Percentiles rank a stretch among this genome's conserved stretches.
Conservation (phyloP, 345 rosid species). For the Sisymbrium irio region DNA sequence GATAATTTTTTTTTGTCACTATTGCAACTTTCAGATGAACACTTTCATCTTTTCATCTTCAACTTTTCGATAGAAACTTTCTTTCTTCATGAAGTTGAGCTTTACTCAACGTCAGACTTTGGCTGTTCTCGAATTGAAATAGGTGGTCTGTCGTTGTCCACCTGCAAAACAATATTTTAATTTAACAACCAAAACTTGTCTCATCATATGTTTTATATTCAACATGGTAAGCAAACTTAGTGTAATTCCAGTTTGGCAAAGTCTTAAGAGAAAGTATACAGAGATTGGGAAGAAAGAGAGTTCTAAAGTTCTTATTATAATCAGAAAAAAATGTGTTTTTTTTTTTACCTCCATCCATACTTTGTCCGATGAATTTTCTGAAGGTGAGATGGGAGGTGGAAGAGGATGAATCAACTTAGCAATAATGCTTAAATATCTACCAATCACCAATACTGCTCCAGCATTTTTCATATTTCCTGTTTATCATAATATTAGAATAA, state of each 20-base stretch:
- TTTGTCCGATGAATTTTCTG: slow-evolving; percentile 59
- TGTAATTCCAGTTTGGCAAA: background rate
- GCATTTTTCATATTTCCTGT: slow-evolving; percentile 72
- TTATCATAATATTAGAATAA: background rate
- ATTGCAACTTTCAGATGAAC: background rate
- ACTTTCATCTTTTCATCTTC: background rate
- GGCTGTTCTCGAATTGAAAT: slow-evolving; percentile 73
- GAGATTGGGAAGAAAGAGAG: background rate
- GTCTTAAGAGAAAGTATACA: no score
- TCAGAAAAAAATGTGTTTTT: background rate
- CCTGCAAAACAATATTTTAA: slow-evolving; percentile 31
- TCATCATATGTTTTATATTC: background rate
- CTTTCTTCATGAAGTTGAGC: slow-evolving; percentile 49
- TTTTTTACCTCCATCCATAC: slow-evolving; percentile 56
- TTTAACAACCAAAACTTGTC: slow-evolving; percentile 3
- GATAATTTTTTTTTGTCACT: no score
- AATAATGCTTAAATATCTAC: slow-evolving; percentile 67
- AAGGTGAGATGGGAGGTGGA: slow-evolving; percentile 65
- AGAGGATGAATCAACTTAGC: slow-evolving; percentile 83
- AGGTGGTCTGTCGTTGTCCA: slow-evolving; percentile 69
- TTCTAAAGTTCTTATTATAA: background rate
- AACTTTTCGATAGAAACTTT: slow-evolving; percentile 38
- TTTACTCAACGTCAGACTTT: slow-evolving; percentile 48
- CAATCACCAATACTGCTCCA: slow-evolving; percentile 87
- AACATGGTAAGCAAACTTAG: background rate